Percentiles rank a stretch among this genome's conserved stretches.
phyloP scores from a whole-genome alignment of 805 yeast species.

The Wickerhamomyces ciferrii region DNA sequence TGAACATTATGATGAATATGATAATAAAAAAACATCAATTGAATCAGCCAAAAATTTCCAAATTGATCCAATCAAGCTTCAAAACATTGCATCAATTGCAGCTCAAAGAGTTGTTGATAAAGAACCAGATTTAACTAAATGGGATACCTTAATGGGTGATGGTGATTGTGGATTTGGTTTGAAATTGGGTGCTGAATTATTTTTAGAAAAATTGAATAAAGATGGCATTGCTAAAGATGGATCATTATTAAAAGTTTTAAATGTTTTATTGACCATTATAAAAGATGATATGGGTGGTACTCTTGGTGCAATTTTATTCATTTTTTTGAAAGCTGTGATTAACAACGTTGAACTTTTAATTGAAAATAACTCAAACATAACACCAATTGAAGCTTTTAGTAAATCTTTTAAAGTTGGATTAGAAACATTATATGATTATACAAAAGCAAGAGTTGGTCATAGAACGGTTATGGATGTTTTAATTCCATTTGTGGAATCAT shows the following conservation, averaged over 20 bases:
- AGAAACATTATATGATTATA: background rate
- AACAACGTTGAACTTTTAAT: background rate
- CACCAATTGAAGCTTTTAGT: background rate
- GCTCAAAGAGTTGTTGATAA: background rate
- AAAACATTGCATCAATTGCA: background rate
- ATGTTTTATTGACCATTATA: background rate
- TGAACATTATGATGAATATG: background rate
- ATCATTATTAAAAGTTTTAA: background rate
- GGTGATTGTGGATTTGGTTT: conserved; percentile 1
- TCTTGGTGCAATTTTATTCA: background rate
- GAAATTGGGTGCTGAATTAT: background rate
- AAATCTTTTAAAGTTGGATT: background rate
- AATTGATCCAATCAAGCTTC: background rate
- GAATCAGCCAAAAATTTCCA: background rate
- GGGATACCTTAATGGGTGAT: conserved; percentile 1
- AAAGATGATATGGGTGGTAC: conserved; percentile 1
- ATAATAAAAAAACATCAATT: background rate
- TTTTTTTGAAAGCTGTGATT: background rate
- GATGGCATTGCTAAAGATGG: background rate
- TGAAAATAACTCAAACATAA: background rate
- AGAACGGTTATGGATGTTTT: background rate
- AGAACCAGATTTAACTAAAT: background rate
- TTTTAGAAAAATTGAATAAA: background rate
- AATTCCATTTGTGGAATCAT: background rate
- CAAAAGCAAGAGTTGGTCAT: background rate